Evolutionary conservation across 2,329 filamentous ascomycete genomes (phyloP), one percentile per base, ranked within the genome.

Genomic region (Bipolaris bicolor): DNA sequence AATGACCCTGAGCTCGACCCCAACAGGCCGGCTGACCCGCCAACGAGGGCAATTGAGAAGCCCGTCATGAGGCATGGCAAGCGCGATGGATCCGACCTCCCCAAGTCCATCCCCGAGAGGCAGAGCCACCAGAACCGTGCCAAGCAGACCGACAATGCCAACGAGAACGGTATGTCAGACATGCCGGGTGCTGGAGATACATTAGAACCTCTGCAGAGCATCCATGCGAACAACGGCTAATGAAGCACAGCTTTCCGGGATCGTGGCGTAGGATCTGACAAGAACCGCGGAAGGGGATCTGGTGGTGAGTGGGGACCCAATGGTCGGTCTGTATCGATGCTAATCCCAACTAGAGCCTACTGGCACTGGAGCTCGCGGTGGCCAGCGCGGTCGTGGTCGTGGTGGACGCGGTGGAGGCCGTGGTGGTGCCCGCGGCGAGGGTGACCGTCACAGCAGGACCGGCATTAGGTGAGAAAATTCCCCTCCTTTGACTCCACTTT

Each of bases 1-100:
- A 89, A 89, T 79, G 86, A 89, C 77, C 85, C 84, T 69, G 87
- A 89, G 77, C 83, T 86, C 76, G 86, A 88, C 78, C 85, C 86
- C 78, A 91, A 94, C 81, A 88, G 88, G 81, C 84, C 85, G 68
- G 87, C 89, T 74, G 83, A 87, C 72, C 89, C 89, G 77, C 93
- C 92, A 73, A 88, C 91, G 73, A 95, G 92, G 87, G 90, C 91
- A 78, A 86, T 95, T 77, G 92, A 97, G 80, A 96, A 95, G 88
- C 86, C 88, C 67, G 80, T 84, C 68, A 83, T 87, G 74, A 89
- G 92, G 79, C 85, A 86, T 77, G 86, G 86, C 78, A 97, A 97
- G 89, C 91, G 92, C 83, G 93, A 94, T 82, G 89, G 86, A 76
- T 87, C 87, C 77, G 87, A 92, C 77, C 85, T 87, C 74, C 87